Evolutionary conservation across 2,329 filamentous ascomycete species (phyloP).

Genomic region (Sporothrix brasiliensis): DNA sequence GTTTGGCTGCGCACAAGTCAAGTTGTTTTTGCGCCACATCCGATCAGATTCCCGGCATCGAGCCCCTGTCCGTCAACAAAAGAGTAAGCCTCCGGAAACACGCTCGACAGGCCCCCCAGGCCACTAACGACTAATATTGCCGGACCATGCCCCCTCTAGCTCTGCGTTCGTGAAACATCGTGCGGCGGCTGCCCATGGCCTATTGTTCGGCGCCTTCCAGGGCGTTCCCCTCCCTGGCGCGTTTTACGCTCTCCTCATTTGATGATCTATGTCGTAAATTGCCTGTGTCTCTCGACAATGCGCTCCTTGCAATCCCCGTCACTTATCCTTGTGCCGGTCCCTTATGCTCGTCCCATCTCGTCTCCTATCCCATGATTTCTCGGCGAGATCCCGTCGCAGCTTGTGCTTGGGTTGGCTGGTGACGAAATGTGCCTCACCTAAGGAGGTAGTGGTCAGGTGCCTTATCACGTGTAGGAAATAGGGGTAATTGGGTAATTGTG

Average conservation of each 20-base stretch:
- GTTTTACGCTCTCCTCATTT: neutral
- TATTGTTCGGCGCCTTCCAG: neutral
- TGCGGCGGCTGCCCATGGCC: neutral
- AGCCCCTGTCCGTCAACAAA: neutral
- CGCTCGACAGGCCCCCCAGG: neutral
- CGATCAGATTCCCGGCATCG: neutral
- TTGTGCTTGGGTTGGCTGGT: neutral
- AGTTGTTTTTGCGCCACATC: constrained; percentile 1
- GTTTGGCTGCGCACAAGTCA: constrained; percentile 11
- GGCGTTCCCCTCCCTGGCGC: neutral
- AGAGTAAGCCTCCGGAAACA: neutral
- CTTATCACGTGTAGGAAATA: too few relatives aligned
- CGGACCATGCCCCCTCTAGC: constrained; percentile 14
- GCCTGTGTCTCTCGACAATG: constrained; percentile 8
- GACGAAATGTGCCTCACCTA: too few relatives aligned
- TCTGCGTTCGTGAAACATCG: constrained; percentile 20
- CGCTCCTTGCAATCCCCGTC: neutral
- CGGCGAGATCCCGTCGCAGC: neutral
- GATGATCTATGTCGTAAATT: neutral
- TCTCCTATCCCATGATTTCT: constrained; percentile 1
- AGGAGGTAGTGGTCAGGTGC: too few relatives aligned
- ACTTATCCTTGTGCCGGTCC: neutral
- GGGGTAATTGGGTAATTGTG: too few relatives aligned
- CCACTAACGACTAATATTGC: neutral
- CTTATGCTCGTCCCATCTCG: constrained; percentile 15